Evolutionary conservation across 192 early-diverging fungal genomes (phyloP).

Genomic region (Mortierella alpina): DNA sequence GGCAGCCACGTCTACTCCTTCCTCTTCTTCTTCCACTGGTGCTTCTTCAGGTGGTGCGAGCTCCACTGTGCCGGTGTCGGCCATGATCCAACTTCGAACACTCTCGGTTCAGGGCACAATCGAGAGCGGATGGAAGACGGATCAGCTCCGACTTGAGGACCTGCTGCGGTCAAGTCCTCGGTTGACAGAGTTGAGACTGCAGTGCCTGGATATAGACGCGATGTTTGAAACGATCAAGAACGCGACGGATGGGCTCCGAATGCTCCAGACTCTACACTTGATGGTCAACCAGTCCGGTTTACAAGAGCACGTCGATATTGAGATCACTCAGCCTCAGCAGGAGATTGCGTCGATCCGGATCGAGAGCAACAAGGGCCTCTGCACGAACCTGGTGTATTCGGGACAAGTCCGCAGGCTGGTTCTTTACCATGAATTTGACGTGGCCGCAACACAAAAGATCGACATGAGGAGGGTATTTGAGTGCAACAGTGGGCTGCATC

Average conservation of each 20-base stretch:
- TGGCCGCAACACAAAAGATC: background rate
- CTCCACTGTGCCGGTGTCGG: background rate
- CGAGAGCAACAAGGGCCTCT: slow-evolving; percentile 22
- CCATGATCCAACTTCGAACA: slow-evolving; percentile 5
- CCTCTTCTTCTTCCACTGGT: background rate
- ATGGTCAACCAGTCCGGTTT: background rate
- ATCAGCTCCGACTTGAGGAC: slow-evolving; percentile 16
- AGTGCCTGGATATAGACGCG: slow-evolving; percentile 19
- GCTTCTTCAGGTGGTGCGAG: background rate
- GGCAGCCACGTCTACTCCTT: background rate
- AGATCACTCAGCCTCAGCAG: slow-evolving; percentile 10
- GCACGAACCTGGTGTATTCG: slow-evolving; percentile 16
- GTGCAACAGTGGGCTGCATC: slow-evolving; percentile 3
- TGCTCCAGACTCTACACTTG: slow-evolving; percentile 6
- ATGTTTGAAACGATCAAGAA: slow-evolving; percentile 19
- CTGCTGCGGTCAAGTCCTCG: slow-evolving; percentile 16
- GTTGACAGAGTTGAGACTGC: slow-evolving; percentile 13
- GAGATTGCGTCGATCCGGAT: slow-evolving; percentile 23
- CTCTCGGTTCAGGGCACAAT: slow-evolving; percentile 20
- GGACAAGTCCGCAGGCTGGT: slow-evolving; percentile 18
- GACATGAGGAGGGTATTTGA: slow-evolving; percentile 7
- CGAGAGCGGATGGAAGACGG: slow-evolving; percentile 25
- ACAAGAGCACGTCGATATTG: slow-evolving; percentile 28
- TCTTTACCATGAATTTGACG: slow-evolving; percentile 10
- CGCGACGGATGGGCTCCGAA: slow-evolving; percentile 5